Base-by-base conservation (phyloP, 2,329 filamentous ascomycete genomes). In the Scedosporium apiospermum region DNA sequence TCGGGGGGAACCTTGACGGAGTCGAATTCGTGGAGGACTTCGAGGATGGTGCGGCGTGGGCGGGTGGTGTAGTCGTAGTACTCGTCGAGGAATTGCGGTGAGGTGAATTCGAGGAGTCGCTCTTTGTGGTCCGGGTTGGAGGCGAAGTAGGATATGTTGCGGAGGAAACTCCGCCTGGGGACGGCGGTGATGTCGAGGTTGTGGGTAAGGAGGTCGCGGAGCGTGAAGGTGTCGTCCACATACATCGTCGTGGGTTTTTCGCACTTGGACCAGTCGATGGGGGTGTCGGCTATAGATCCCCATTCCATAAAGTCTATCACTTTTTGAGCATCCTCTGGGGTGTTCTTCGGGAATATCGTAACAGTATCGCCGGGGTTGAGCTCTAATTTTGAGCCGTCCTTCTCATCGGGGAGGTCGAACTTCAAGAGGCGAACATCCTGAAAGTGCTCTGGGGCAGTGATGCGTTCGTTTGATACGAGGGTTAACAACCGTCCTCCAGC, bases 21-120 rank as follows among this genome's bases (percentile, higher is more conserved):
- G 51, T 89, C 83, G 69, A 99, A 99, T 68, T 99, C 95, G 63
- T 93, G 87, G 30, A 99, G 82, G 3, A 96, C 88, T 74, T 99
- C 95, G 5, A 99, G 78, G 63, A 98, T 96, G 64, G 90, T 96
- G 41, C 95, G 88, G 41, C 92, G 88, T 0, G 93, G 90, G 7
- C 95, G 87, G 0, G 93, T 93, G 1, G 95, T 95, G 71, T 99
- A 99, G 75, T 99, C 93, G 76, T 91, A 98, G 63, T 96, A 88
- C 68, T 99, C 95, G 68, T 98, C 92, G 5, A 93, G 85, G 68
- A 88, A 90, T 57, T 89, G 83, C 0, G 91, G 86, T 68, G 89
- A 84, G 1, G 87, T 87, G 68, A 99, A 95, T 71, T 99, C 95
- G 7, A 88, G 74, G 0, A 99, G 82, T 1, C 93, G 86, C 65